Conservation (phyloP, 2,329 filamentous ascomycete genomes). For the Fusarium torreyae region DNA sequence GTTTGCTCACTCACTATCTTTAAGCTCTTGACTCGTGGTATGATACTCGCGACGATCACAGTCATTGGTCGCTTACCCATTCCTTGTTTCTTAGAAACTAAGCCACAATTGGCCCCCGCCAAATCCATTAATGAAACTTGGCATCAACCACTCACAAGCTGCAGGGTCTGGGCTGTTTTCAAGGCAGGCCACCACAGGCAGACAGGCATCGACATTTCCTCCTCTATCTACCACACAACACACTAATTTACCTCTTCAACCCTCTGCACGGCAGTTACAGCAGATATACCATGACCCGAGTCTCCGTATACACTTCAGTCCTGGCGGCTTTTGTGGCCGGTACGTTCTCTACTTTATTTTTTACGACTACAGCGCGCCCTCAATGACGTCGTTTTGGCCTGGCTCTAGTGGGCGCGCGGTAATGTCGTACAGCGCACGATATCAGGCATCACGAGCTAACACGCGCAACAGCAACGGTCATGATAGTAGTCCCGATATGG, state of each 20-base stretch:
- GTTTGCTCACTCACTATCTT: neutral
- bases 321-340: constrained; percentile 61
- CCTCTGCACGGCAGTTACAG: neutral
- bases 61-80: constrained; percentile 9
- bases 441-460: constrained; percentile 51
- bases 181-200: constrained; percentile 38
- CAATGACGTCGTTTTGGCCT: constrained; percentile 48
- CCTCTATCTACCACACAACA: constrained; percentile 27
- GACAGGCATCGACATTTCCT: constrained; percentile 44
- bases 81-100: constrained; percentile 10
- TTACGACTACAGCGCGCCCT: constrained; percentile 24
- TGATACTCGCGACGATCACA: constrained; percentile 1
- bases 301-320: constrained; percentile 60
- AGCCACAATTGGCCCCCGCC: constrained; percentile 32
- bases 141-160: constrained; percentile 41
- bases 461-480: constrained; percentile 70
- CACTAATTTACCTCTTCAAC: constrained; percentile 5
- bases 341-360: constrained; percentile 52
- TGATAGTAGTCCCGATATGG: constrained; percentile 79
- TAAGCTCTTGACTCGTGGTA: neutral
- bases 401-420: constrained; percentile 4
- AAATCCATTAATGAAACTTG: constrained; percentile 43
- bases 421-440: neutral
- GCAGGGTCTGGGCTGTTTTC: constrained; percentile 30
- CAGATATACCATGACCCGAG: constrained; percentile 59